Evolutionary conservation across 768 basidiomycete genomes (phyloP).

Genomic region (Leucosporidium scottii): DNA sequence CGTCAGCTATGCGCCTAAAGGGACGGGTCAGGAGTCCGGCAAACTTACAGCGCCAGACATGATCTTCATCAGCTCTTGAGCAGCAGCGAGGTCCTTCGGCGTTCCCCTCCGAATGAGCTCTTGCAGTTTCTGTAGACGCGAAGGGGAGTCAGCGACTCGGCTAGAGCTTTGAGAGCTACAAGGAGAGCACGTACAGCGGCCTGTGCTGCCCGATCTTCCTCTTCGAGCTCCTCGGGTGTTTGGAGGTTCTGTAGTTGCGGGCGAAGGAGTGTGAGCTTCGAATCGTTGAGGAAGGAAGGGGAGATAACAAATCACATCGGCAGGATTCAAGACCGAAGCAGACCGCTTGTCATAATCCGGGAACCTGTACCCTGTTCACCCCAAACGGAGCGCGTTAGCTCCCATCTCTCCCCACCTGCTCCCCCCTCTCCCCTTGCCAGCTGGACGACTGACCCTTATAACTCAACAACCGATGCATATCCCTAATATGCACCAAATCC

Average conservation of each 20-base stretch:
- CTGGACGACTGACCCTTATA: slow-evolving; percentile 68
- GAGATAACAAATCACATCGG: slow-evolving; percentile 39
- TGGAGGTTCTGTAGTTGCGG: slow-evolving; percentile 62
- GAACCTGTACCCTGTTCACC: slow-evolving; percentile 45
- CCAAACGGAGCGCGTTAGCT: no score
- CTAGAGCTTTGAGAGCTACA: not conserved
- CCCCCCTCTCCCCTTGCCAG: not conserved
- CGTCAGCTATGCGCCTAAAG: not conserved
- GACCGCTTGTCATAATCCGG: slow-evolving; percentile 45
- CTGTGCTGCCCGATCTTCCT: slow-evolving; percentile 89
- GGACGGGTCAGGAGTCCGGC: not conserved
- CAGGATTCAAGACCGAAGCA: slow-evolving; percentile 42
- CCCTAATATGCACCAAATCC: slow-evolving; percentile 89
- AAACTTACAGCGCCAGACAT: slow-evolving; percentile 69
- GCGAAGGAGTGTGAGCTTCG: not conserved
- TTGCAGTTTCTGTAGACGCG: slow-evolving; percentile 64
- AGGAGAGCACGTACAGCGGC: slow-evolving; percentile 52
- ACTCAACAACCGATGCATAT: slow-evolving; percentile 88
- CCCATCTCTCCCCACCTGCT: not conserved
- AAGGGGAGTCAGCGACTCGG: not conserved
- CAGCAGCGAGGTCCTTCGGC: slow-evolving; percentile 86
- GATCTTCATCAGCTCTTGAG: slow-evolving; percentile 94
- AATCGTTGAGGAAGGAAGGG: not conserved
- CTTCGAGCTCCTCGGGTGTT: slow-evolving; percentile 90
- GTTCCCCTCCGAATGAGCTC: slow-evolving; percentile 94